Base-by-base conservation (phyloP, 352 stramenopile genomes). In the Globisporangium paroecandrum region DNA sequence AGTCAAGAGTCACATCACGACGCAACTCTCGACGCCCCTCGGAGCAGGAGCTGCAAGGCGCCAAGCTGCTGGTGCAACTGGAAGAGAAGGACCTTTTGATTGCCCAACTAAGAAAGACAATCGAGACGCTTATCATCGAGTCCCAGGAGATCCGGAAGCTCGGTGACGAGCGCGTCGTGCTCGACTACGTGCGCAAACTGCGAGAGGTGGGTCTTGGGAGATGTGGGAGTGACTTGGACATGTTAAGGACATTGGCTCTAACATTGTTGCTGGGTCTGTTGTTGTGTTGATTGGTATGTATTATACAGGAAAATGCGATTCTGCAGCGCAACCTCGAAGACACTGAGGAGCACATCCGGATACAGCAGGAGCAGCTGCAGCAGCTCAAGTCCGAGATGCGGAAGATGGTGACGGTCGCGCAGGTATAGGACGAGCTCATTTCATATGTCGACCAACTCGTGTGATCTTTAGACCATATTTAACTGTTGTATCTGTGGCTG, bases 61-160 rank as follows among this genome's bases (percentile, higher is more conserved):
- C 66, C 4, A 81, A 73, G 25, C 55, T 89, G n/a, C 15, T 75
- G 65, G 65, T 90, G 66, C 80, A 93, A 54, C 68, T 96, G 6
- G 88, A 96, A 72, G 88, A 96, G 64, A 94, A 94, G 56, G 82
- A 96, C 68, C 43, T 93, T 60, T 67, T 96, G 6, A 87, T 94
- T 24, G 79, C 77, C 15, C 86, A 96, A 63, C 74, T 96, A 59
- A 89, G 90, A 62, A 81, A 79, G 46, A 93, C 85, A 4, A 94
- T 96, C 25, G 88, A 96, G 66, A 65, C 71, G 8, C 76, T 96
- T 5, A 86, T 93, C 32, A 67, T 87, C 20, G 86, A 96, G 55
- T 72, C 77, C 9, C 82, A 94, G 51, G 86, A 96, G 69, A 87
- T 83, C 56, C 72, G 83, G 34, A 90, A 93, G 72, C 78, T 94